These are phyloP conservation scores for Hypoxylon rickii DNA, from an alignment of 495 filamentous ascomycete genomes.

Conservation along the genomic window DNA sequence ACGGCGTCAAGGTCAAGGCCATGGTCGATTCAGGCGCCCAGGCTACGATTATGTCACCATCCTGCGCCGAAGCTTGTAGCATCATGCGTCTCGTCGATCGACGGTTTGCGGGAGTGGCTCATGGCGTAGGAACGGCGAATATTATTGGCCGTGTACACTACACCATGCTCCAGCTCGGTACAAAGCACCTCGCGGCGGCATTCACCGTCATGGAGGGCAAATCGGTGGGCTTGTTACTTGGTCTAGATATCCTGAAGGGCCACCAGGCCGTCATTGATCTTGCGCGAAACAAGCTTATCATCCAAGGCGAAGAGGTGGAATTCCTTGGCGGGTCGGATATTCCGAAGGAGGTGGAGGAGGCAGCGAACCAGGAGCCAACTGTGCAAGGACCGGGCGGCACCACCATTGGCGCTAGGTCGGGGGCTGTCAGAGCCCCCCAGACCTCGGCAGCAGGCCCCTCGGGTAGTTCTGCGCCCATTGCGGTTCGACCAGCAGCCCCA, in stretches of 20 bases:
- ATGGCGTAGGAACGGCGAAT: conserved; percentile 89
- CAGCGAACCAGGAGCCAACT: conserved; percentile 77
- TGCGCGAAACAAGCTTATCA: conserved; percentile 73
- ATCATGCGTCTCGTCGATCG: conserved; percentile 97
- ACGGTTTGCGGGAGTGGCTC: conserved; percentile 87
- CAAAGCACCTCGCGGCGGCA: conserved; percentile 83
- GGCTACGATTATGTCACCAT: conserved; percentile 97
- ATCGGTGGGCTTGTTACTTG: conserved; percentile 90
- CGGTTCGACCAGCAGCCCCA: conserved; percentile 41
- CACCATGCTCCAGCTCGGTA: conserved; percentile 90
- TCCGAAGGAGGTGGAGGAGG: conserved; percentile 76
- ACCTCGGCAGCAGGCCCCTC: conserved; percentile 39
- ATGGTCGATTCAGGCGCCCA: conserved; percentile 98
- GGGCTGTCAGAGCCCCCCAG: conserved; percentile 70
- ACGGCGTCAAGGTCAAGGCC: conserved; percentile 87
- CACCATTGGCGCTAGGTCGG: conserved; percentile 81
- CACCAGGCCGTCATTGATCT: conserved; percentile 94
- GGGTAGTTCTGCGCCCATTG: conserved; percentile 17
- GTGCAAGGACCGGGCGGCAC: conserved; percentile 84
- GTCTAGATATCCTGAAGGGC: conserved; percentile 93
- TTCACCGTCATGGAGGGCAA: conserved; percentile 99
- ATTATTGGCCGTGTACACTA: conserved; percentile 95
- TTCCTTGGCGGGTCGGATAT: conserved; percentile 95
- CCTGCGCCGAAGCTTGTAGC: conserved; percentile 85
- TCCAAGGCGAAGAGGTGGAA: conserved; percentile 82